phyloP scores from a whole-genome alignment of 192 early-diverging fungal genomes.

The Coemansia sp. region DNA sequence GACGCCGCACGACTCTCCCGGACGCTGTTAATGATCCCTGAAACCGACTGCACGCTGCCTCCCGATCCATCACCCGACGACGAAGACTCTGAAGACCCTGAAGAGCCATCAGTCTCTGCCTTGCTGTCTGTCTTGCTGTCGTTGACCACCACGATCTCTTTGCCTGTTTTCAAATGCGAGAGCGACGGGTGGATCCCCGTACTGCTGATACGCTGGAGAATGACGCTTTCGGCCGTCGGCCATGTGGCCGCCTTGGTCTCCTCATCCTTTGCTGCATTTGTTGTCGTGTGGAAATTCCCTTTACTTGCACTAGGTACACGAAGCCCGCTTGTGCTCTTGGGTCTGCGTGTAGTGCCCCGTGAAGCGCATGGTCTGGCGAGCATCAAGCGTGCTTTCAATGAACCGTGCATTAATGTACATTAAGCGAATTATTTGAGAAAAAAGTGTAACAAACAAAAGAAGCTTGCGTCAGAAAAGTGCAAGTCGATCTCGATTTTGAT shows the following conservation, averaged over 20 bases:
- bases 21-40: constrained; percentile 35
- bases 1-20: constrained; percentile 26
- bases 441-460: too few relatives aligned
- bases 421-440: too few relatives aligned
- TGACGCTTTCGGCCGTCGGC: constrained; percentile 49
- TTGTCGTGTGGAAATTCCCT: not conserved
- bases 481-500: too few relatives aligned
- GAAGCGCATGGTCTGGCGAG: too few relatives aligned
- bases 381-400: constrained; percentile 1
- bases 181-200: constrained; percentile 13
- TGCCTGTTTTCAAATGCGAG: constrained; percentile 13
- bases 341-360: not conserved
- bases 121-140: not conserved
- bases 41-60: constrained; percentile 22
- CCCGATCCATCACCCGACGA: not conserved
- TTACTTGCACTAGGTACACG: not conserved
- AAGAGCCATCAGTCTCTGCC: not conserved
- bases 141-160: not conserved
- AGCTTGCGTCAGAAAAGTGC: too few relatives aligned
- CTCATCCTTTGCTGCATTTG: not conserved
- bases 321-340: not conserved
- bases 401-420: not conserved
- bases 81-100: too few relatives aligned
- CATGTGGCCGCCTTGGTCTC: constrained; percentile 2
- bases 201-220: constrained; percentile 47